Conservation (phyloP, 192 early-diverging fungal species). For the Kappamyces sp. region DNA sequence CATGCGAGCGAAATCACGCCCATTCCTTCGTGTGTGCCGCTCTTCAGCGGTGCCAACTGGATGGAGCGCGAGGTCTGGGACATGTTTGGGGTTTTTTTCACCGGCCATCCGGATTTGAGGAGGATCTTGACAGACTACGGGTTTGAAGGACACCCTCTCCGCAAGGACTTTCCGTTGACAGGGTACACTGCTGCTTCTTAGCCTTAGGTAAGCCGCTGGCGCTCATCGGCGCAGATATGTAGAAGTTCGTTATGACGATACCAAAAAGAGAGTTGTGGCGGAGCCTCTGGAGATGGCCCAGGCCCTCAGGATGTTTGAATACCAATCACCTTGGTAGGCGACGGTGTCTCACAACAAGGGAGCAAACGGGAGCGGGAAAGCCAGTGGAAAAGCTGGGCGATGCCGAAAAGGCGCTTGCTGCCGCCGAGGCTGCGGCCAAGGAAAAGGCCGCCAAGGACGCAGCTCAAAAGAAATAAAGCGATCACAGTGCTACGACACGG, state of each 20-base stretch:
- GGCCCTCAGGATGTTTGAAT: conserved; percentile 94
- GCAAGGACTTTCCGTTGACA: conserved; percentile 96
- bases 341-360: conserved; percentile 23
- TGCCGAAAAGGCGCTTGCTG: conserved; percentile 2
- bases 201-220: too few species aligned
- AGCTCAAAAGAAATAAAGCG: neutral
- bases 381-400: conserved; percentile 22
- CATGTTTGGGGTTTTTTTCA: conserved; percentile 98
- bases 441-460: conserved; percentile 12
- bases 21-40: conserved; percentile 77
- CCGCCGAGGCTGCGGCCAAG: conserved; percentile 9
- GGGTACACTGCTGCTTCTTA: neutral
- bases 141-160: conserved; percentile 82
- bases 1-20: conserved; percentile 86
- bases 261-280: conserved; percentile 93
- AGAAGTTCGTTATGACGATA: conserved; percentile 97
- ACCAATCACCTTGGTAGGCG: conserved; percentile 91
- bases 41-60: conserved; percentile 90
- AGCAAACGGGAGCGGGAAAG: conserved; percentile 35
- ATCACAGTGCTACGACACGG: too few species aligned
- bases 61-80: conserved; percentile 97
- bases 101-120: conserved; percentile 90
- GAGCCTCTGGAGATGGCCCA: conserved; percentile 96
- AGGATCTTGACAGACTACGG: conserved; percentile 98
- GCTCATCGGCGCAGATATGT: conserved; percentile 69